Percentiles rank a stretch among this genome's conserved stretches.
Conservation (phyloP, 805 yeast species). For the Yarrowia osloensis region DNA sequence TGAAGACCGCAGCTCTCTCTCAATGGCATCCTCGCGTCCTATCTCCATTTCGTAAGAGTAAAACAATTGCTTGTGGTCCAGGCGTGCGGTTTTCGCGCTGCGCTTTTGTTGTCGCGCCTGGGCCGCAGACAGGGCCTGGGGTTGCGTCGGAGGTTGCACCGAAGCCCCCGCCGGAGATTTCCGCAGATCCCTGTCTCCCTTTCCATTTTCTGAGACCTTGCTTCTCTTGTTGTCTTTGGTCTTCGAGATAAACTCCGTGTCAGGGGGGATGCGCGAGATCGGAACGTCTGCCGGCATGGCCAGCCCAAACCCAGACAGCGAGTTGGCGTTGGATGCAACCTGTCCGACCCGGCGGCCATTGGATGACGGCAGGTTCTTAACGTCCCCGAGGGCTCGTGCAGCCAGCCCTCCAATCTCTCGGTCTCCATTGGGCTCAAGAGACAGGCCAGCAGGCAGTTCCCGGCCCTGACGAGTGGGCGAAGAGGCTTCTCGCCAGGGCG, state of each 20-base stretch:
- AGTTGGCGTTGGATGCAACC: neutral
- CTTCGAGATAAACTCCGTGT: constrained; percentile 24
- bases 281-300: constrained; percentile 29
- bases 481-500: constrained; percentile 11
- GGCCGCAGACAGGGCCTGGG: constrained; percentile 2
- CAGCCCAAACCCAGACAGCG: constrained; percentile 25
- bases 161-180: constrained; percentile 6
- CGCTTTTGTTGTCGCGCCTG: constrained; percentile 24
- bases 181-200: constrained; percentile 12
- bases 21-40: constrained; percentile 24
- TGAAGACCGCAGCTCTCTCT: neutral
- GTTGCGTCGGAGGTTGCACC: constrained; percentile 6
- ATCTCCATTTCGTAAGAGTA: constrained; percentile 27
- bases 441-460: constrained; percentile 5
- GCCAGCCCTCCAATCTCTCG: constrained; percentile 16
- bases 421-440: constrained; percentile 18
- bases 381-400: constrained; percentile 9
- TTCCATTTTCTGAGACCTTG: constrained; percentile 18
- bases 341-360: neutral
- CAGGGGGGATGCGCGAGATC: constrained; percentile 29
- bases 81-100: constrained; percentile 15
- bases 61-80: constrained; percentile 24
- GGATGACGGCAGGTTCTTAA: neutral
- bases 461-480: constrained; percentile 12
- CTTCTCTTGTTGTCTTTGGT: neutral